Conservation (phyloP, 1,284 basidiomycete genomes). For the Ustilago lituana region DNA sequence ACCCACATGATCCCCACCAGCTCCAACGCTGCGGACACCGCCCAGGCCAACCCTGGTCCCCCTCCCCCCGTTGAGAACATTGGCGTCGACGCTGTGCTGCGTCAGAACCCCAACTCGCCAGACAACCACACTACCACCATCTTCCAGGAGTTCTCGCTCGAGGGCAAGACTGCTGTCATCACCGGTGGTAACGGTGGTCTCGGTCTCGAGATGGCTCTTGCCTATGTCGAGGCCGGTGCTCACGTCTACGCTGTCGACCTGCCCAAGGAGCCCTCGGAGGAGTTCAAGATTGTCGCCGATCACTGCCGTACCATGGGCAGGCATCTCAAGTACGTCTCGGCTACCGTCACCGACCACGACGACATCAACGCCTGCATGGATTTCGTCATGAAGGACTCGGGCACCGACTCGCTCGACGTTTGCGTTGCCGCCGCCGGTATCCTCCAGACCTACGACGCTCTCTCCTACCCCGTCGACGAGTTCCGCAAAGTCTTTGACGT, state of each 20-base stretch:
- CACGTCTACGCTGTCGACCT: conserved; percentile 82
- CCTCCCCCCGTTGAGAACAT: conserved; percentile 64
- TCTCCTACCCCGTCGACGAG: conserved; percentile 77
- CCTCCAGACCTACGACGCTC: conserved; percentile 73
- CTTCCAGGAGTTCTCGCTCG: conserved; percentile 78
- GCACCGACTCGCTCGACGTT: conserved; percentile 74
- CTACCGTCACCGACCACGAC: conserved; percentile 72
- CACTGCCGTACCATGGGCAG: conserved; percentile 72
- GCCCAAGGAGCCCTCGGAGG: conserved; percentile 74
- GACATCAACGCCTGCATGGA: conserved; percentile 66
- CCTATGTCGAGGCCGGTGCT: conserved; percentile 80
- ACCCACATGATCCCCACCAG: conserved; percentile 37
- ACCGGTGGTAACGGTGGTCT: conserved; percentile 77
- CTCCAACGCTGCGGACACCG: conserved; percentile 36
- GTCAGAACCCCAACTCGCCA: conserved; percentile 53
- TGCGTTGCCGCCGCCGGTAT: conserved; percentile 83
- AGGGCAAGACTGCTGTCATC: conserved; percentile 77
- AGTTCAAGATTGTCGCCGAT: conserved; percentile 71
- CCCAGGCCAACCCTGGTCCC: conserved; percentile 60
- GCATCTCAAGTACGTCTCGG: conserved; percentile 71
- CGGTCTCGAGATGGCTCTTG: conserved; percentile 82
- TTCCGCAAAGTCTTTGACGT: conserved; percentile 77
- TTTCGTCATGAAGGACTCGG: conserved; percentile 63
- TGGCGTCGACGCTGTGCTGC: conserved; percentile 63
- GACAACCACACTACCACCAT: conserved; percentile 69